phyloP scores from a whole-genome alignment of 192 early-diverging fungal species.

The Chytriomyces sp. region DNA sequence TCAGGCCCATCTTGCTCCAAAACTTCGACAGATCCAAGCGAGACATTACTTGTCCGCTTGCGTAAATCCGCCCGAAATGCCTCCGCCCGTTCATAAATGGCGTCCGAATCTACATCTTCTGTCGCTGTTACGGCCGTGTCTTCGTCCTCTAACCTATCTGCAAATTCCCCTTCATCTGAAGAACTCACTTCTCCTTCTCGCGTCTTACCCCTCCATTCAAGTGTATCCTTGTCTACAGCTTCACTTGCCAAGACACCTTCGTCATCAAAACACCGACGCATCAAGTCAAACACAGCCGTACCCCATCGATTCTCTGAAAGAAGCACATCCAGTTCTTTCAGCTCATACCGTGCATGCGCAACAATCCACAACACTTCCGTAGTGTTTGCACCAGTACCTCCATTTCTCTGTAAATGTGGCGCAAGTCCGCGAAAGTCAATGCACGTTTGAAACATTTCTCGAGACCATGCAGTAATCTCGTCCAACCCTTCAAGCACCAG shows the following conservation, averaged over 20 bases:
- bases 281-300: neutral
- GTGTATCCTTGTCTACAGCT: neutral
- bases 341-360: constrained; percentile 26
- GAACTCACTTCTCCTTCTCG: too few relatives aligned
- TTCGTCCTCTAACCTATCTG: neutral
- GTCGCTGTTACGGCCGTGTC: neutral
- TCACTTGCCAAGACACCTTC: neutral
- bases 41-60: constrained; percentile 11
- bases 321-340: constrained; percentile 21
- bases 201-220: neutral
- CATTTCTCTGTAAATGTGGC: neutral
- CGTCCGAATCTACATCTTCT: neutral
- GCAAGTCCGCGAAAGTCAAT: neutral
- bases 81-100: neutral
- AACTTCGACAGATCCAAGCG: constrained; percentile 16
- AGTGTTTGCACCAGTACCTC: neutral
- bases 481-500: neutral
- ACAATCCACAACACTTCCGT: constrained; percentile 12
- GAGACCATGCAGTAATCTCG: too few relatives aligned
- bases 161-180: neutral
- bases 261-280: neutral
- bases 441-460: constrained; percentile 23
- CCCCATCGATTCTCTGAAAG: neutral
- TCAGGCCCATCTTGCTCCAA: neutral
- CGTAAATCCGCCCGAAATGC: neutral